phyloP scores from a whole-genome alignment of 2,329 filamentous ascomycete genomes.

The Whalleya microplaca region DNA sequence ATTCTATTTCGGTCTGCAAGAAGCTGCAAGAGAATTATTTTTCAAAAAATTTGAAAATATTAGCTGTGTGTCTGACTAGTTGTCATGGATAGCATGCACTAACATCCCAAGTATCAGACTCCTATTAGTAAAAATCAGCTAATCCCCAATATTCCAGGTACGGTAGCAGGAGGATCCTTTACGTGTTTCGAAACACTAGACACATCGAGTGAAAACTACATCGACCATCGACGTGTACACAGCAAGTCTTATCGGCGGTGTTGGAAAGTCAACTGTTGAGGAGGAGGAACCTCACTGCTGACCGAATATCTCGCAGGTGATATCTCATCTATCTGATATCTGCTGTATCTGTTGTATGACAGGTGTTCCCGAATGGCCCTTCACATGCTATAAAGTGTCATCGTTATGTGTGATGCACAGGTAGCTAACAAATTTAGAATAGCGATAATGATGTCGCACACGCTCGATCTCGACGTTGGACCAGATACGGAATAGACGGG shows the following conservation, averaged over 20 bases:
- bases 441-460: slow-evolving; percentile 24
- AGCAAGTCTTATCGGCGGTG: neutral
- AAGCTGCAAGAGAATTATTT: too few species aligned
- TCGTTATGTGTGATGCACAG: neutral
- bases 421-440: slow-evolving; percentile 5
- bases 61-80: too few species aligned
- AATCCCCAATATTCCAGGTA: neutral
- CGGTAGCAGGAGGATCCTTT: neutral
- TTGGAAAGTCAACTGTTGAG: neutral
- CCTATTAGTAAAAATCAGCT: neutral
- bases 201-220: neutral
- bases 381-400: neutral
- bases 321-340: neutral
- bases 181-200: neutral
- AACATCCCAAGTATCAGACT: neutral
- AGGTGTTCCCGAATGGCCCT: neutral
- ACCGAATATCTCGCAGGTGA: neutral
- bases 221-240: neutral
- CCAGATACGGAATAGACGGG: slow-evolving; percentile 26
- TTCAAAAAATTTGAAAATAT: too few species aligned
- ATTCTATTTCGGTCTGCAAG: too few species aligned
- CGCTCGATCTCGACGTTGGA: slow-evolving; percentile 25
- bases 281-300: neutral
- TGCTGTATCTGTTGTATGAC: neutral
- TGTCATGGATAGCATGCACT: neutral